A percentile compares a stretch with the other conserved stretches of the same genome.
These are phyloP conservation scores for Lentinula raphanica DNA, from an alignment of 768 basidiomycete species.

Conservation along the genomic window DNA sequence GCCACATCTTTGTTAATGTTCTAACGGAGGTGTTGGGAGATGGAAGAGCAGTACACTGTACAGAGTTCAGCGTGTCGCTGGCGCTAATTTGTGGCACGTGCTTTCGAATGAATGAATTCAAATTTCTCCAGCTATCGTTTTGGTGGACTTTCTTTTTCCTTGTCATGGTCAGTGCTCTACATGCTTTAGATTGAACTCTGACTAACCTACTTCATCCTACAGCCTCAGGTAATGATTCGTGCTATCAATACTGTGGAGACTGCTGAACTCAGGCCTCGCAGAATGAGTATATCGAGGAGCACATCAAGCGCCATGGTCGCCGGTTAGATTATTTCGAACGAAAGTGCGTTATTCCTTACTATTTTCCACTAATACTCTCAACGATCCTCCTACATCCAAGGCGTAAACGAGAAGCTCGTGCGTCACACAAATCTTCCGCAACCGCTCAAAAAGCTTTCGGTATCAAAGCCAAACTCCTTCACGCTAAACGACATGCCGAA, in stretches of 20 bases:
- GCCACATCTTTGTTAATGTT: constrained; percentile 76
- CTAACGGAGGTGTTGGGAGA: too few species aligned
- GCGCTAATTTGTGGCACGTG: constrained; percentile 8
- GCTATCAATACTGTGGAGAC: neutral
- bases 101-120: neutral
- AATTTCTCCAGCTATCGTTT: neutral
- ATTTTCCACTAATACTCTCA: constrained; percentile 3
- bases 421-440: constrained; percentile 72
- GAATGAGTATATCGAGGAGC: constrained; percentile 99
- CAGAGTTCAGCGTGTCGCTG: constrained; percentile 11
- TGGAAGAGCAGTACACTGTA: too few species aligned
- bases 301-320: constrained; percentile 94
- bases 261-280: constrained; percentile 24
- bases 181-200: neutral
- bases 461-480: constrained; percentile 95
- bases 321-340: constrained; percentile 94
- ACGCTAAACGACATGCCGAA: constrained; percentile 93
- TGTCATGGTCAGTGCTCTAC: constrained; percentile 36
- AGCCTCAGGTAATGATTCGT: constrained; percentile 59
- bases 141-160: neutral
- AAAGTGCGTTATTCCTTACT: constrained; percentile 52
- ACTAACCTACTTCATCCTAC: constrained; percentile 16
- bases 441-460: constrained; percentile 92
- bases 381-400: constrained; percentile 31
- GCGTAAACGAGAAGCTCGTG: constrained; percentile 78